Evolutionary conservation across 768 basidiomycete genomes (phyloP).

Genomic region (Boletellus sp.): DNA sequence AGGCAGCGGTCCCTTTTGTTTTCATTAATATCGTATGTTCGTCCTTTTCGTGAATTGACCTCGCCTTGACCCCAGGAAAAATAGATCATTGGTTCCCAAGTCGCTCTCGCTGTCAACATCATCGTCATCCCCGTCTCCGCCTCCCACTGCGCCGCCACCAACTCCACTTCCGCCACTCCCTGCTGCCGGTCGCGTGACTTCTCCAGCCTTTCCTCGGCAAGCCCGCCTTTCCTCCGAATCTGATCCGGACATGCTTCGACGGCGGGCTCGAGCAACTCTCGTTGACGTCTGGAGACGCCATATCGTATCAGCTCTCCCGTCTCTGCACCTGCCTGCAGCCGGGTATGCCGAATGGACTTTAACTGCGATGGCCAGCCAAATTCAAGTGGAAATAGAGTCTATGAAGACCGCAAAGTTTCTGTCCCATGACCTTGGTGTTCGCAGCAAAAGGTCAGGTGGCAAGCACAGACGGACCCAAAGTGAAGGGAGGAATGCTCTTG

Average conservation of each 20-base stretch:
- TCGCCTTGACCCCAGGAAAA: neutral
- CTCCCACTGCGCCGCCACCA: conserved; percentile 25
- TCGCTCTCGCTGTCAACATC: conserved; percentile 26
- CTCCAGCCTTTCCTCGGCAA: conserved; percentile 23
- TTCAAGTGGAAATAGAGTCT: conserved; percentile 18
- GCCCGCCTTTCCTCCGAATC: conserved; percentile 9
- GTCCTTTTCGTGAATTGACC: neutral
- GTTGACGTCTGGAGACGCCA: conserved; percentile 65
- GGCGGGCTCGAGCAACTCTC: conserved; percentile 61
- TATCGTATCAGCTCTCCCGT: conserved; percentile 50
- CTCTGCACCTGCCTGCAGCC: conserved; percentile 31
- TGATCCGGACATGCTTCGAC: conserved; percentile 45
- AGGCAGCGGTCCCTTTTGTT: conserved; percentile 69
- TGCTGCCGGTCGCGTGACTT: conserved; percentile 25
- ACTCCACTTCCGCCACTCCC: conserved; percentile 30
- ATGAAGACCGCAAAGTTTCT: neutral
- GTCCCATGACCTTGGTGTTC: neutral
- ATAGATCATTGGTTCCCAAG: conserved; percentile 32
- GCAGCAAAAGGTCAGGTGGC: conserved; percentile 10
- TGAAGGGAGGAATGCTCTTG: conserved; percentile 41
- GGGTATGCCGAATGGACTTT: conserved; percentile 33
- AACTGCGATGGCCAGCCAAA: conserved; percentile 20
- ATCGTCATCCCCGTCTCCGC: conserved; percentile 15
- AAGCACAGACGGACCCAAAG: conserved; percentile 47
- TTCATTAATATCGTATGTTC: conserved; percentile 56